Conservation (phyloP, 192 early-diverging fungal species). For the Linnemannia elongata region DNA sequence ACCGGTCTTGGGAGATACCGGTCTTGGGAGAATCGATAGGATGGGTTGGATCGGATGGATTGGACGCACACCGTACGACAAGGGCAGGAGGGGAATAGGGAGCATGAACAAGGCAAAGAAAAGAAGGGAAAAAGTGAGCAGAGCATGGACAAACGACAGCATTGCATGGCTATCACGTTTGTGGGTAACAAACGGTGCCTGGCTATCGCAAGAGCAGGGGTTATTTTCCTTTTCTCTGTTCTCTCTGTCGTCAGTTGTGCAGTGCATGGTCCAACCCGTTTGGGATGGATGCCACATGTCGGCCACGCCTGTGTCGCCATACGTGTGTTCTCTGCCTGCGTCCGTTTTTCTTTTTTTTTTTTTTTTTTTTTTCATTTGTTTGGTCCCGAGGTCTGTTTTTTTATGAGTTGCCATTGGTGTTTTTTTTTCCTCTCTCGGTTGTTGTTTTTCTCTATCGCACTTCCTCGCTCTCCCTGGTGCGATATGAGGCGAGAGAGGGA, state of each 20-base stretch:
- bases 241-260: constrained; percentile 4
- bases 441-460: constrained; percentile 2
- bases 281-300: constrained; percentile 47
- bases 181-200: constrained; percentile 7
- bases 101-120: constrained; percentile 1
- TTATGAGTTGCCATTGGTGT: background rate
- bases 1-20: background rate
- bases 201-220: constrained; percentile 1
- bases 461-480: background rate
- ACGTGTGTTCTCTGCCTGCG: constrained; percentile 3
- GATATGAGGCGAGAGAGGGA: background rate
- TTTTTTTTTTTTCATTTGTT: constrained; percentile 6
- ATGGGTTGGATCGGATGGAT: constrained; percentile 20
- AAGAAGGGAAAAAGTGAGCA: background rate
- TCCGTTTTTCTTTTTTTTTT: background rate
- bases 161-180: constrained; percentile 5
- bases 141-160: constrained; percentile 2
- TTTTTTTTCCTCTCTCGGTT: background rate
- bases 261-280: constrained; percentile 40
- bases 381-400: constrained; percentile 6
- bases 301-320: constrained; percentile 19
- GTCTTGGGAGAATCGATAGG: constrained; percentile 6
- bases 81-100: background rate
- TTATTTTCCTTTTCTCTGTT: constrained; percentile 1
- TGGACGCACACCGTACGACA: background rate